Evolutionary conservation across 768 basidiomycete genomes (phyloP).

Genomic region (Suillus americanus): DNA sequence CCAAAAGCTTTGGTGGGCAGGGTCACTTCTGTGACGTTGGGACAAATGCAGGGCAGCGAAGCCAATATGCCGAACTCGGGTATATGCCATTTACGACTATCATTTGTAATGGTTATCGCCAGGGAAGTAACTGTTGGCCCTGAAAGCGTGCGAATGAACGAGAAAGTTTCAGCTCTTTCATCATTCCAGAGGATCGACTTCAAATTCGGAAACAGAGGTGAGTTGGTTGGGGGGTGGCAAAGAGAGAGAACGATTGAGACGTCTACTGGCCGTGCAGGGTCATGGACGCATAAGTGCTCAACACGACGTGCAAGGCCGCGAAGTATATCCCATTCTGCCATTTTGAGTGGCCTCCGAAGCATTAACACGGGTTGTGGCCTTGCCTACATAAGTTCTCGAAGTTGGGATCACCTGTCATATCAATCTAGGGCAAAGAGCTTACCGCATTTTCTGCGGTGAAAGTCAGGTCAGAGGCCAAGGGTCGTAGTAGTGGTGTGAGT

Average conservation of each 20-base stretch:
- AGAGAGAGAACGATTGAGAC: neutral
- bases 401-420: neutral
- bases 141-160: slow-evolving; percentile 7
- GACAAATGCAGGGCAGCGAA: slow-evolving; percentile 6
- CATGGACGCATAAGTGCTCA: neutral
- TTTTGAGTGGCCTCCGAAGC: slow-evolving; percentile 3
- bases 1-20: neutral
- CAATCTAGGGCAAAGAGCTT: neutral
- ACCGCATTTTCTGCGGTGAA: neutral
- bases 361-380: neutral
- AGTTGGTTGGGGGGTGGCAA: slow-evolving; percentile 4
- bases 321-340: slow-evolving; percentile 5
- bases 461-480: neutral
- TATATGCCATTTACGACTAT: neutral
- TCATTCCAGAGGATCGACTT: slow-evolving; percentile 3
- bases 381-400: neutral
- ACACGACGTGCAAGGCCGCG: slow-evolving; percentile 4
- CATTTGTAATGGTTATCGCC: neutral
- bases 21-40: slow-evolving; percentile 2
- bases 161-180: slow-evolving; percentile 1
- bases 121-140: slow-evolving; percentile 7
- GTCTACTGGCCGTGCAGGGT: neutral
- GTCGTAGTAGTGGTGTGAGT: slow-evolving; percentile 5
- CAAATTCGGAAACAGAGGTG: slow-evolving; percentile 6
- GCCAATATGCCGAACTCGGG: slow-evolving; percentile 3